Evolutionary conservation across 768 basidiomycete species (phyloP).

Genomic region (Mycena indigotica): DNA sequence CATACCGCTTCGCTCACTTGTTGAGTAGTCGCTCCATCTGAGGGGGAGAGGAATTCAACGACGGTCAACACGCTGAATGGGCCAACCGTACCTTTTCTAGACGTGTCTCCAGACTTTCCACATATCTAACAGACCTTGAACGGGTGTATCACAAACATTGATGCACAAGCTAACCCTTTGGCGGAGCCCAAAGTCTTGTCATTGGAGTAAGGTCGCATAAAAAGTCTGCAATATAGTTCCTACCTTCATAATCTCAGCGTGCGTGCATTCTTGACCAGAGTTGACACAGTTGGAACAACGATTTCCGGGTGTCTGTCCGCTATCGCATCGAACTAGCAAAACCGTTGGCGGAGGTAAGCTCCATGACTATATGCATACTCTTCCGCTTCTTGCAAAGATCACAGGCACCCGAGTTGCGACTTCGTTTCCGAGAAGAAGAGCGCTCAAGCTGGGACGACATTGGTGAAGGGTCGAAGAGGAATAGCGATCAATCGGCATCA

Average conservation of each 20-base stretch:
- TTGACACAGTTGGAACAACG: conserved; percentile 67
- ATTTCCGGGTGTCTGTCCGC: conserved; percentile 67
- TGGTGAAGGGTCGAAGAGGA: conserved; percentile 4
- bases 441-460: conserved; percentile 7
- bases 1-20: too few relatives aligned
- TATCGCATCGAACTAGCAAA: conserved; percentile 56
- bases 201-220: background rate
- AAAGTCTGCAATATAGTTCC: background rate
- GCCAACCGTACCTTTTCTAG: conserved; percentile 47
- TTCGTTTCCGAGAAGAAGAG: conserved; percentile 49
- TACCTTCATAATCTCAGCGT: conserved; percentile 71
- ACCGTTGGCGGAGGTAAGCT: too few relatives aligned
- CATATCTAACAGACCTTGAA: conserved; percentile 45
- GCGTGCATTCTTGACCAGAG: conserved; percentile 63
- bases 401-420: conserved; percentile 64
- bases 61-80: background rate
- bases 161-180: conserved; percentile 50
- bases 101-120: conserved; percentile 62
- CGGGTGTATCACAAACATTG: background rate
- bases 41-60: conserved; percentile 24
- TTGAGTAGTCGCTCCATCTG: conserved; percentile 64
- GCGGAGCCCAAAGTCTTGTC: conserved; percentile 61
- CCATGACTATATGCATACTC: too few relatives aligned
- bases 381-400: conserved; percentile 78
- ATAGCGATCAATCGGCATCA: too few relatives aligned